Evolutionary conservation across 305 asterid genomes (phyloP).

Genomic region (Fraxinus xanthoxyloides): DNA sequence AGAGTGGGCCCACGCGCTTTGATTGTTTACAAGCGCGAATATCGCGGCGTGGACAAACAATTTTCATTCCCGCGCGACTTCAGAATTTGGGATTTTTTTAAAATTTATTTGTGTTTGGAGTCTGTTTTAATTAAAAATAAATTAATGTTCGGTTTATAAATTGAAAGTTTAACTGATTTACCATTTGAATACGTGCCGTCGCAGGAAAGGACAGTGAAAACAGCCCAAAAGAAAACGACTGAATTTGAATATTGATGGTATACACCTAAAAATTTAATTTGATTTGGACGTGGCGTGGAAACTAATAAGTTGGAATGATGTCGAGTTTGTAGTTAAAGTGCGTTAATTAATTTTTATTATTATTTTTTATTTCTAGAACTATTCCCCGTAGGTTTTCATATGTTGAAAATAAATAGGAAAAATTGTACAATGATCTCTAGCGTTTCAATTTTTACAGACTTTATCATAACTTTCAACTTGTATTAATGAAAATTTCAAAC

Average conservation of each 20-base stretch:
- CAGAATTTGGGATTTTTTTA: background rate
- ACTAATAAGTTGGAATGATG: background rate
- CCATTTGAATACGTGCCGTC: background rate
- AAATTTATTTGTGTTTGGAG: background rate
- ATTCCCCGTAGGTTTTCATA: too few species aligned
- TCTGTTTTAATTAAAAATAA: background rate
- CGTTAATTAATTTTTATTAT: background rate
- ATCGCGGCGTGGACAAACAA: conserved; percentile 26
- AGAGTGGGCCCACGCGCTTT: conserved; percentile 30
- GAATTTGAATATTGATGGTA: background rate
- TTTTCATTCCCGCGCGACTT: background rate
- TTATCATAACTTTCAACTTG: too few species aligned
- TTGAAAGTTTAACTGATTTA: background rate
- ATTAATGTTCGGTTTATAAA: background rate
- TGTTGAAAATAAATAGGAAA: too few species aligned
- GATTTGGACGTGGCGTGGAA: background rate
- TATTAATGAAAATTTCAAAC: too few species aligned
- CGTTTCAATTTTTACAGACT: too few species aligned
- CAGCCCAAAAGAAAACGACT: background rate
- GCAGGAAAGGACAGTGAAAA: background rate
- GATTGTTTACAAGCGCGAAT: conserved; percentile 33
- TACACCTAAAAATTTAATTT: too few species aligned
- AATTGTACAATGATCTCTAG: too few species aligned
- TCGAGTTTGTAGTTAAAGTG: background rate
- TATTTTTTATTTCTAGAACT: background rate